Base-by-base conservation (phyloP, 2,329 filamentous ascomycete species). In the Verticillium isaacii region DNA sequence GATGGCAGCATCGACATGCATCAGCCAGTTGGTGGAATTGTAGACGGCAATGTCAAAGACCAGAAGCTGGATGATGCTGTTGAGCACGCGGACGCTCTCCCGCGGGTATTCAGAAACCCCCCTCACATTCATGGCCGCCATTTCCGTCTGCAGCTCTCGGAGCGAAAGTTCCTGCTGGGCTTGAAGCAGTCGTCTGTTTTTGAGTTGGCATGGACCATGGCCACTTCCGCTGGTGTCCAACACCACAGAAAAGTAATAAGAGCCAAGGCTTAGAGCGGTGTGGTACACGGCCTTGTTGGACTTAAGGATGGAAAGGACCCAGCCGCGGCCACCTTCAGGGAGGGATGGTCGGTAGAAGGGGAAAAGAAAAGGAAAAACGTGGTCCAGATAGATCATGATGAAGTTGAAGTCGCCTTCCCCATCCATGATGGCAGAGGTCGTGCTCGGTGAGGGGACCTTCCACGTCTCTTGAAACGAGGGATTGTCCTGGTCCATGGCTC, bases 351-450 rank as follows among this genome's bases (percentile, higher is more conserved):
- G 79, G 71, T 88, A 89, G 69, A 87, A 85, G 2, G 87, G 87
- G 68, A 85, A 88, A 1, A 88, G 73, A 65, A 87, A 84, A 1
- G 86, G 85, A 64, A 88, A 82, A 23, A 88, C 77, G 64, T 85
- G 81, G 69, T 89, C 86, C 56, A 88, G 76, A 68, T 87, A 89
- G 61, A 85, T 78, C 80, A 85, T 85, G 61, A 83, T 72, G 54
- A 82, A 78, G 67, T 77, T 74, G 0, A 77, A 67, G 59, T 66
- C 62, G 19, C 41, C 50, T 32, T 63, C 62, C 5, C 56, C 57
- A 8, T 54, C 37, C 45, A 50, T 14, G 11, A 32, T 6, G 8
- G 60, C 19, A 5, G 59, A 19, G 12, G n/a, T 9, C 6, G 50
- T n/a, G 19, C 50, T 15, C 23, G 36, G 6, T 25, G 32, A 7